Evolutionary conservation across 176 grass and related monocot species (phyloP).

Genomic region (Avena atlantica): DNA sequence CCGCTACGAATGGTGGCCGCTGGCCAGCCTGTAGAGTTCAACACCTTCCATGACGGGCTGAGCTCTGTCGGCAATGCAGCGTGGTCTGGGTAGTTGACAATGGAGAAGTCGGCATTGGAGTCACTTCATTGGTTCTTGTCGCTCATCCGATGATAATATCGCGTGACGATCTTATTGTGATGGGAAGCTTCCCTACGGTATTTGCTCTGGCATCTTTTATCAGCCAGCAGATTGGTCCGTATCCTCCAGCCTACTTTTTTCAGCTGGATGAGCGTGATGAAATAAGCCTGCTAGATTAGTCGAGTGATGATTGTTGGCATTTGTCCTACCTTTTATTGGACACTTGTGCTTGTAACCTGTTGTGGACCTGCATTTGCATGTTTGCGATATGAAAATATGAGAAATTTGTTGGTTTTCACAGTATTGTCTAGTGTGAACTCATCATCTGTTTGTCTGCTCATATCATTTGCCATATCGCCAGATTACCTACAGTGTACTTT

Average conservation of each 20-base stretch:
- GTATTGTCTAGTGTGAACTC: background rate
- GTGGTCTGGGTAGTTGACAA: conserved; percentile 56
- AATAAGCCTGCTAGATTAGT: conserved; percentile 57
- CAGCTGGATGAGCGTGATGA: conserved; percentile 45
- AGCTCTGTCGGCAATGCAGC: conserved; percentile 50
- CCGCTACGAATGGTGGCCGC: conserved; percentile 50
- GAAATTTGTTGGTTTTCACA: background rate
- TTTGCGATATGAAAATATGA: conserved; percentile 43
- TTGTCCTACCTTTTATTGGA: conserved; percentile 64
- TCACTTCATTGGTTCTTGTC: background rate
- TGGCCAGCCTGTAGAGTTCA: conserved; percentile 78
- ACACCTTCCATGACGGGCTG: conserved; percentile 67
- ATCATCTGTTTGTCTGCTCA: background rate
- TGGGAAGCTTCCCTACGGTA: conserved; percentile 18
- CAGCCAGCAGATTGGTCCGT: conserved; percentile 55
- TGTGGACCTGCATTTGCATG: conserved; percentile 54
- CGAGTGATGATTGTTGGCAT: conserved; percentile 52
- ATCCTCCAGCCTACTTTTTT: conserved; percentile 57
- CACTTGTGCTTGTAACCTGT: conserved; percentile 48
- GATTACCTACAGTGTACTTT: background rate
- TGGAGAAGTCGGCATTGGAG: background rate
- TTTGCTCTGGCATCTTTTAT: conserved; percentile 61
- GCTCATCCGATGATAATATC: background rate
- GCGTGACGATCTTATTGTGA: conserved; percentile 27
- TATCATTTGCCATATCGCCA: background rate